Evolutionary conservation across 2,329 filamentous ascomycete genomes (phyloP).

Genomic region (Botrytis sinoallii): DNA sequence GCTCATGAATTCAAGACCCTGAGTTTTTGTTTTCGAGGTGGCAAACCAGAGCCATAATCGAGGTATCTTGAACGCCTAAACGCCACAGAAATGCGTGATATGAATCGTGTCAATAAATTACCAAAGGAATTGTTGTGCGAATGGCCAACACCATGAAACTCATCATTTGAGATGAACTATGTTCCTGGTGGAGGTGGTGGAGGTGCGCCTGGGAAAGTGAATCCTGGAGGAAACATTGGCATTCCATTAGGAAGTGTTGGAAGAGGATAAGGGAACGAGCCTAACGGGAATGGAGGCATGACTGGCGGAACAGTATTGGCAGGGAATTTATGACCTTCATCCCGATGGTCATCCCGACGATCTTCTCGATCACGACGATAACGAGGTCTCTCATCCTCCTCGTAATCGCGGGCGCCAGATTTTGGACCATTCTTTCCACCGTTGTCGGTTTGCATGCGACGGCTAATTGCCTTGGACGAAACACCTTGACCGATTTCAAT

Average conservation of each 20-base stretch:
- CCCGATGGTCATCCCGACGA: slow-evolving; percentile 21
- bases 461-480: slow-evolving; percentile 81
- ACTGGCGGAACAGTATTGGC: slow-evolving; percentile 30
- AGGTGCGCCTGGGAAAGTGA: slow-evolving; percentile 39
- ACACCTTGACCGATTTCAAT: slow-evolving; percentile 98
- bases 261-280: slow-evolving; percentile 42
- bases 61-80: slow-evolving; percentile 19
- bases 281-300: slow-evolving; percentile 22
- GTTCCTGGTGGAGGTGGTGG: slow-evolving; percentile 33
- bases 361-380: slow-evolving; percentile 25
- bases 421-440: slow-evolving; percentile 63
- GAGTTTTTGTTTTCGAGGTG: background rate
- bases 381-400: slow-evolving; percentile 34
- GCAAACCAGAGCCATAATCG: slow-evolving; percentile 7
- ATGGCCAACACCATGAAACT: background rate
- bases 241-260: slow-evolving; percentile 48
- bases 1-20: slow-evolving; percentile 6
- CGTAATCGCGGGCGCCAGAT: slow-evolving; percentile 42
- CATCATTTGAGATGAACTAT: slow-evolving; percentile 23
- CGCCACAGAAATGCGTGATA: slow-evolving; percentile 16
- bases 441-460: slow-evolving; percentile 67
- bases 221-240: slow-evolving; percentile 49
- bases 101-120: background rate
- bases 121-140: background rate
- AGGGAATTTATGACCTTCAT: slow-evolving; percentile 25